phyloP scores from a whole-genome alignment of 805 yeast species.

The Saturnispora mendoncae region DNA sequence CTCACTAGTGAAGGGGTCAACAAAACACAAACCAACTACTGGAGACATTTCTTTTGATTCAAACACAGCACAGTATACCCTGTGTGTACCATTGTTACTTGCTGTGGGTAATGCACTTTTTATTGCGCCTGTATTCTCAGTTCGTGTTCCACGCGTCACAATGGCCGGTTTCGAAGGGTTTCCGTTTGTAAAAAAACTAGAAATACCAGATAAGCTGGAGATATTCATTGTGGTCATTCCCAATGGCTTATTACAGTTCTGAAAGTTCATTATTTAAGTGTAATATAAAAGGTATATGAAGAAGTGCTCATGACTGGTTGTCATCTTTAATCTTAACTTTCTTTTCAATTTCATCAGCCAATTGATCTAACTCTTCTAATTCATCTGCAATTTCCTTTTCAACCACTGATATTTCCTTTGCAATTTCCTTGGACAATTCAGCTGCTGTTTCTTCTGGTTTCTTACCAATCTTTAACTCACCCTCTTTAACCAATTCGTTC shows the following conservation, averaged over 20 bases:
- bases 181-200: neutral
- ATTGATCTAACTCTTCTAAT: constrained; percentile 11
- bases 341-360: constrained; percentile 11
- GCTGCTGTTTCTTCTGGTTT: constrained; percentile 1
- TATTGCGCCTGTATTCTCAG: neutral
- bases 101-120: constrained; percentile 4
- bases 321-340: constrained; percentile 4
- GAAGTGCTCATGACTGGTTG: neutral
- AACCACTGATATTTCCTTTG: constrained; percentile 6
- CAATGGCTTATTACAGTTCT: neutral
- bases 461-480: constrained; percentile 15
- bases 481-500: constrained; percentile 30
- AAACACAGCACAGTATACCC: constrained; percentile 12
- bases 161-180: neutral
- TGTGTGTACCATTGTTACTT: neutral
- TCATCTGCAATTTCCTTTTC: constrained; percentile 2
- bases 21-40: constrained; percentile 33
- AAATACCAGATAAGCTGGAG: neutral
- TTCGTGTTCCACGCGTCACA: too few relatives aligned
- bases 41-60: constrained; percentile 21
- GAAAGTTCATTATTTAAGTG: neutral
- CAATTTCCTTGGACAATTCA: constrained; percentile 10
- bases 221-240: neutral
- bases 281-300: too few relatives aligned
- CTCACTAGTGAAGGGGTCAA: constrained; percentile 32